Conservation (phyloP, 495 filamentous ascomycete genomes). For the Geopyxis carbonaria region DNA sequence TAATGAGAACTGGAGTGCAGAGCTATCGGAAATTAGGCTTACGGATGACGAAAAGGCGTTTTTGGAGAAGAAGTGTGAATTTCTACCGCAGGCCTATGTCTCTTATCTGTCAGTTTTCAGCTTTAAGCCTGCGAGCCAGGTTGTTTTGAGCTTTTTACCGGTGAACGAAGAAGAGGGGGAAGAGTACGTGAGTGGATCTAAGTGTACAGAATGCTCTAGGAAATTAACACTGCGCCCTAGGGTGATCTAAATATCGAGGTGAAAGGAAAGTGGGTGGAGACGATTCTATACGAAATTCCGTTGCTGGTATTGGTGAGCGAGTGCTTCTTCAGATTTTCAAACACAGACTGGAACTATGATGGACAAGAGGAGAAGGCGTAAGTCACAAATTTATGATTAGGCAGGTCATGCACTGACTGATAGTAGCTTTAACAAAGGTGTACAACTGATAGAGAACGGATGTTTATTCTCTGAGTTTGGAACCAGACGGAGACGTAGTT, state of each 20-base stretch:
- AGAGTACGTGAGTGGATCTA: slow-evolving; percentile 15
- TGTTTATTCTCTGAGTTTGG: slow-evolving; percentile 92
- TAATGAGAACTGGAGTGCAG: slow-evolving; percentile 27
- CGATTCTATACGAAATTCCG: slow-evolving; percentile 94
- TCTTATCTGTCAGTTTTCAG: slow-evolving; percentile 64
- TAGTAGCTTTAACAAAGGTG: slow-evolving; percentile 56
- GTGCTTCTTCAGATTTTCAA: slow-evolving; percentile 90
- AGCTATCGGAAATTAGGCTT: slow-evolving; percentile 60
- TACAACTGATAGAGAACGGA: slow-evolving; percentile 55
- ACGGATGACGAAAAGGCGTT: slow-evolving; percentile 62
- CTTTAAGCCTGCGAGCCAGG: slow-evolving; percentile 61
- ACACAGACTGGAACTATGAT: slow-evolving; percentile 72
- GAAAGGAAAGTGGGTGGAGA: slow-evolving; percentile 77
- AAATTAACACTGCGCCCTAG: slow-evolving; percentile 6
- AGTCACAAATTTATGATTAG: too few species aligned
- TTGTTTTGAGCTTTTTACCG: slow-evolving; percentile 53
- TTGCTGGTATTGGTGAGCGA: slow-evolving; percentile 81
- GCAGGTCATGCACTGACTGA: too few species aligned
- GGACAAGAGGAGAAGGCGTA: slow-evolving; percentile 70
- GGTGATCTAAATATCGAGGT: slow-evolving; percentile 60
- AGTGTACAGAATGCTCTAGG: slow-evolving; percentile 3
- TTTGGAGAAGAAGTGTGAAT: slow-evolving; percentile 62
- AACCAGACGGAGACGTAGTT: slow-evolving; percentile 71
- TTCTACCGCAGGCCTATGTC: slow-evolving; percentile 61
- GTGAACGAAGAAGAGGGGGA: slow-evolving; percentile 44